Evolutionary conservation across 192 early-diverging fungal species (phyloP).

Genomic region (Lobosporangium transversale): DNA sequence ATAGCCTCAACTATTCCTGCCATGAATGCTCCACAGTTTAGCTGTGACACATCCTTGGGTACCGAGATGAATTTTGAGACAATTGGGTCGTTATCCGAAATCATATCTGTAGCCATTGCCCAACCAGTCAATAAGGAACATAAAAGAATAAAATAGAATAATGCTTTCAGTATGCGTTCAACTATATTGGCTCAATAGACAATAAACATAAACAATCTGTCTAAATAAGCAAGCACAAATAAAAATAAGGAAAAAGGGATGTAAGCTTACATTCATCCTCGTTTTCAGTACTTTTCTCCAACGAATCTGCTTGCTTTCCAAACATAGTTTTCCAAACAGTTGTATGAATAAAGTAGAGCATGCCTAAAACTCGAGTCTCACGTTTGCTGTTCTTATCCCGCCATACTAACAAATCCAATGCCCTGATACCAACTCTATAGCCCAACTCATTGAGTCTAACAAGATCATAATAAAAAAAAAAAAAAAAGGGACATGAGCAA

Average conservation of each 20-base stretch:
- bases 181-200: not conserved
- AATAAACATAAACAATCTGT: too few species aligned
- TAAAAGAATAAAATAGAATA: not conserved
- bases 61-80: slow-evolving; percentile 92
- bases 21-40: slow-evolving; percentile 95
- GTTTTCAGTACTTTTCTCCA: slow-evolving; percentile 95
- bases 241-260: not conserved
- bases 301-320: slow-evolving; percentile 94
- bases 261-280: slow-evolving; percentile 91
- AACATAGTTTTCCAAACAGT: slow-evolving; percentile 96
- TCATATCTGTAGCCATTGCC: slow-evolving; percentile 90
- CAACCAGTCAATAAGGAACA: too few species aligned
- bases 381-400: slow-evolving; percentile 90
- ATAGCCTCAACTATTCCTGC: slow-evolving; percentile 97
- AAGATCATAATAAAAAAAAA: not conserved
- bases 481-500: not conserved
- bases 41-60: slow-evolving; percentile 90
- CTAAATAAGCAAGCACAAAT: too few species aligned
- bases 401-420: slow-evolving; percentile 90
- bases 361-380: slow-evolving; percentile 88
- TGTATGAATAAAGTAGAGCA: slow-evolving; percentile 94
- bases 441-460: slow-evolving; percentile 84
- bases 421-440: slow-evolving; percentile 90
- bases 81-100: slow-evolving; percentile 96
- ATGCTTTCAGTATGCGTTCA: not conserved